Evolutionary conservation across 192 early-diverging fungal genomes (phyloP), one percentile per base, ranked within the genome.

Genomic region (Coemansia sp.): DNA sequence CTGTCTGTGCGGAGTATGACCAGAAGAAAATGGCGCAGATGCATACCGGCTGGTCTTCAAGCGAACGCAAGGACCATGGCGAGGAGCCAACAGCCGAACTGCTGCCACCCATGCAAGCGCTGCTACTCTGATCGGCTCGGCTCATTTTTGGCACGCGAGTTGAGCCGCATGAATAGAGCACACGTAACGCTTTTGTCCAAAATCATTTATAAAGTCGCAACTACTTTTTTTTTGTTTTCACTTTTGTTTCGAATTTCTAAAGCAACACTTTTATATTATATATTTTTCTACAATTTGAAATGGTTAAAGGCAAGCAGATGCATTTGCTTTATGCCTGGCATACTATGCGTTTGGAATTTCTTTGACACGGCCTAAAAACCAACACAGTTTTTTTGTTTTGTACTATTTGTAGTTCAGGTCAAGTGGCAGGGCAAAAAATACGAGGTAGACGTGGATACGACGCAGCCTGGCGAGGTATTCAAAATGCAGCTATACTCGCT

Each of bases 371-470:
- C 20, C 33, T 73, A 20, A n/a, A 41, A 38, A 38, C 36, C 5
- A 5, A 53, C 69, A 1, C 12, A 52, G 36, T 53, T 3, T 24
- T 53, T 3, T 24, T 24, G 24, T 24, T 24, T 24, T 16, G 13
- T 33, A 22, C 38, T 53, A 20, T 50, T 44, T 47, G 29, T 77
- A 91, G 94, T 98, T 38, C 80, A 81, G 44, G 92, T 99, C 50
- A 99, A 95, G 73, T 97, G 95, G 95, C 90, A 87, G 75, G 92
- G 91, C 67, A 90, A 96, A 70, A 96, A 95, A 77, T 94, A 93
- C 64, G 75, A 88, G 18, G 78, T 97, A 24, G 90, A 93, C 44
- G 70, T 95, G 34, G 95, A 94, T 64, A 73, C 87, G 1, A 80
- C 89, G 33, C 89, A 93, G 70, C 85, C 94, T 27, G 53, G 53